Evolutionary conservation across 495 filamentous ascomycete species (phyloP).

Genomic region (Trichocladium uniseriatum): DNA sequence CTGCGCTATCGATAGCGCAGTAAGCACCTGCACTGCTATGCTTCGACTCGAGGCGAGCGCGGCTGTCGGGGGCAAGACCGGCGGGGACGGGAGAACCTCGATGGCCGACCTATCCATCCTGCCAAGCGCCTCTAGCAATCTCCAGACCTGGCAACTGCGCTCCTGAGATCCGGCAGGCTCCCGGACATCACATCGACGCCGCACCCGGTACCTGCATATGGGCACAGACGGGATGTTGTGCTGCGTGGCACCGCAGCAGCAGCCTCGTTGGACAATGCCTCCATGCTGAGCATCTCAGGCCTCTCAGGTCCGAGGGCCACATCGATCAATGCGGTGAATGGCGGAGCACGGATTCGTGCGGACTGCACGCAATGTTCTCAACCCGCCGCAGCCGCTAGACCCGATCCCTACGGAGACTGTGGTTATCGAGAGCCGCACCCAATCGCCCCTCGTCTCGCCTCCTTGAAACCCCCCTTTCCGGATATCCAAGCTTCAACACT

Average conservation of each 20-base stretch:
- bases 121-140: not conserved
- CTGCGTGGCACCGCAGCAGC: not conserved
- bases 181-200: slow-evolving; percentile 2
- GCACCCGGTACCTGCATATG: slow-evolving; percentile 7
- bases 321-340: not conserved
- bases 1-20: not conserved
- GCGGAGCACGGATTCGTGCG: not conserved
- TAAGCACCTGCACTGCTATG: not conserved
- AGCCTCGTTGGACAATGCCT: not conserved
- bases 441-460: not conserved
- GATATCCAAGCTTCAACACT: too few relatives aligned
- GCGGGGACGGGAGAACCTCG: too few relatives aligned
- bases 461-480: not conserved
- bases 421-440: not conserved
- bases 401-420: too few relatives aligned
- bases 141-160: not conserved
- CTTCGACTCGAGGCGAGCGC: not conserved
- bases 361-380: not conserved
- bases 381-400: not conserved
- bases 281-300: not conserved
- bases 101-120: too few relatives aligned
- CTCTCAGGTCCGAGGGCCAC: not conserved
- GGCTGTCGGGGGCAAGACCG: too few relatives aligned
- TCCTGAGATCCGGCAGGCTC: slow-evolving; percentile 1
- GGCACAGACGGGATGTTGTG: slow-evolving; percentile 3